Base-by-base conservation (phyloP, 306 rosid species). In the Fagus crenata region DNA sequence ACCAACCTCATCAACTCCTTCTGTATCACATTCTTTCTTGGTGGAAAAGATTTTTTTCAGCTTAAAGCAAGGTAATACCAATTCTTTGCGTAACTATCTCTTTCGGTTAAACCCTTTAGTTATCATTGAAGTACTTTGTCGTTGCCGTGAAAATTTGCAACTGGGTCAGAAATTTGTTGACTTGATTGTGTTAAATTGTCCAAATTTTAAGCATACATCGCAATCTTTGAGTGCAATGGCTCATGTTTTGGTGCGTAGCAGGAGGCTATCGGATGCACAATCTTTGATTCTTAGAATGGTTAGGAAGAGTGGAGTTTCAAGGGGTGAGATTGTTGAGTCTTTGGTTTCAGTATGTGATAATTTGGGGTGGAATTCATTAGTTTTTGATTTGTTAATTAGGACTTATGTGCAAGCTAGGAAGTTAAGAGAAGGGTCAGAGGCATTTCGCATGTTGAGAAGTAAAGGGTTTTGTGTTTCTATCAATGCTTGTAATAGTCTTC, bases 391-490 rank as follows among this genome's bases (percentile, higher is more conserved):
- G 54, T 82, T 95, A 73, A 76, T 95, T 32, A 88, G 93, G 82
- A 95, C 97, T 51, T 95, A 88, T 73, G 97, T 92, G 79, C 97
- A 92, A 49, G 92, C 97, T 71, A 86, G 89, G 82, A 95, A 92
- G 83, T 78, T 92, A 40, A 85, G 96, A 68, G 97, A 92, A 85
- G 98, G 91, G 54, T 86, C 84, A 0, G 97, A 90, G 71, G 93
- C 87, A 6, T 92, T 95, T 80, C 63, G 64, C 49, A 42, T 86
- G 69, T 76, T 88, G 80, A 84, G 89, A 36, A 76, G 67, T 13
- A 81, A 73, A 73, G 96, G 97, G 28, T 72, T 89, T 64, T 58
- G 69, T 0, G 71, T 92, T 73, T 88, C 96, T 0, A 71, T 92
- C 41, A 95, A 90, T 75, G 93, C 97, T 75, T 91, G 89, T 77